Evolutionary conservation across 306 rosid genomes (phyloP), one percentile per base, ranked within the genome.

Genomic region (Prunus padus): DNA sequence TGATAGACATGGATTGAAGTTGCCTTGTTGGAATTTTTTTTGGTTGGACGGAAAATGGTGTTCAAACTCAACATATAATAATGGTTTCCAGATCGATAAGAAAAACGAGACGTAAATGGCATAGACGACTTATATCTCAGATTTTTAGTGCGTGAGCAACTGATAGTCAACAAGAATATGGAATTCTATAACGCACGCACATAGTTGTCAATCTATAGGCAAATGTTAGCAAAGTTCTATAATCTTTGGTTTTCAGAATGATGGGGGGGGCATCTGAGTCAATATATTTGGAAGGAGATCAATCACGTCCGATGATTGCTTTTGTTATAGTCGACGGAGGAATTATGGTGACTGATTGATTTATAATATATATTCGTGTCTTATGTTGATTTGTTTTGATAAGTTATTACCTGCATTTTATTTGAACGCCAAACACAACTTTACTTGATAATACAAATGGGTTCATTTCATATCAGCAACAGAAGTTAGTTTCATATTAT

Each of bases 1-100:
- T n/a, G 76, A 46, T 54, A 18, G 47, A 20, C 63, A 73, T 28
- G 11, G 72, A 73, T 73, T 63, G 75, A 76, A 59, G 52, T 23
- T 69, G 47, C 23, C 68, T 44, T 16, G 65, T 11, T 31, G 50
- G 79, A 42, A 75, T 20, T 57, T 50, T 44, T 47, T 23, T 31
- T 20, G 10, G n/a, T 5, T 42, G 19, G 40, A 26, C n/a, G 52
- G 30, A 59, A 45, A 31, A 9, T 64, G 2, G 40, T 33, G 40
- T 6, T 33, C 8, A 33, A 33, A 6, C 40, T 33, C 11, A 26
- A 28, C 5, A 1, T 4, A 4, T 31, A 31, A 31, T 31, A 31
- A 31, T 31, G 7, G 37, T 4, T 31, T 31, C 37, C 37, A 31
- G 7, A 31, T 31, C 37, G 37, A 31, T 31, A 31, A 31, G 37